phyloP scores from a whole-genome alignment of 1,139 yeast species.

The Geotrichum klebahnii region DNA sequence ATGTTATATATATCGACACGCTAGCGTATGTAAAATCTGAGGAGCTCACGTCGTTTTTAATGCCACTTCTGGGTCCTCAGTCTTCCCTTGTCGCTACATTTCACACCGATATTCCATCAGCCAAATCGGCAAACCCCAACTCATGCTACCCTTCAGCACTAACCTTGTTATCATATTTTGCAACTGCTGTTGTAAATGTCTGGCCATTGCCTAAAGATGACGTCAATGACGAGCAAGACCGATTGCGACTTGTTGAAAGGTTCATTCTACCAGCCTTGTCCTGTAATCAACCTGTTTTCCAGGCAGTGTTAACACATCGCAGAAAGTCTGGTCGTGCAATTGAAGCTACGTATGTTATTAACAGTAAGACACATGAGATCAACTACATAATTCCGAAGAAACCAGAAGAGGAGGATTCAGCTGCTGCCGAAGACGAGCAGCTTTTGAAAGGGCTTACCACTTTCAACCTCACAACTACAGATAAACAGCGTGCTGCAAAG shows the following conservation, averaged over 20 bases:
- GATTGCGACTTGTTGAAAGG: slow-evolving; percentile 44
- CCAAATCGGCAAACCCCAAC: slow-evolving; percentile 11
- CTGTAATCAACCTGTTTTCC: slow-evolving; percentile 49
- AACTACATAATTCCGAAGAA: slow-evolving; percentile 41
- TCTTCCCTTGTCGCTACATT: slow-evolving; percentile 56
- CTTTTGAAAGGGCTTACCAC: slow-evolving; percentile 74
- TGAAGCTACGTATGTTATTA: slow-evolving; percentile 51
- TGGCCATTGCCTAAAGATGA: slow-evolving; percentile 40
- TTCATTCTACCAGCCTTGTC: slow-evolving; percentile 49
- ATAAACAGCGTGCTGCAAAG: slow-evolving; percentile 68
- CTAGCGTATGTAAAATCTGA: slow-evolving; percentile 54
- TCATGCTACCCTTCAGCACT: slow-evolving; percentile 51
- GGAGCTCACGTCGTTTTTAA: slow-evolving; percentile 51
- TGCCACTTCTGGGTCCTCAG: slow-evolving; percentile 53
- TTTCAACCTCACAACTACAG: slow-evolving; percentile 72
- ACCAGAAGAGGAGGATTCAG: slow-evolving; percentile 37
- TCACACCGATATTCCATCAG: slow-evolving; percentile 41
- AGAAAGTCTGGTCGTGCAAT: slow-evolving; percentile 82
- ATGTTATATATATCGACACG: slow-evolving; percentile 57
- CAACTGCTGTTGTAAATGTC: slow-evolving; percentile 65
- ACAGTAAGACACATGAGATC: slow-evolving; percentile 51
- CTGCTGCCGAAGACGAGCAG: slow-evolving; percentile 29
- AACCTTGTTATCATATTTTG: slow-evolving; percentile 56
- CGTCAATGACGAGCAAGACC: slow-evolving; percentile 47
- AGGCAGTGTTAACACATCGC: slow-evolving; percentile 56